Evolutionary conservation across 2,329 filamentous ascomycete genomes (phyloP).

Genomic region (Exophiala sideris): DNA sequence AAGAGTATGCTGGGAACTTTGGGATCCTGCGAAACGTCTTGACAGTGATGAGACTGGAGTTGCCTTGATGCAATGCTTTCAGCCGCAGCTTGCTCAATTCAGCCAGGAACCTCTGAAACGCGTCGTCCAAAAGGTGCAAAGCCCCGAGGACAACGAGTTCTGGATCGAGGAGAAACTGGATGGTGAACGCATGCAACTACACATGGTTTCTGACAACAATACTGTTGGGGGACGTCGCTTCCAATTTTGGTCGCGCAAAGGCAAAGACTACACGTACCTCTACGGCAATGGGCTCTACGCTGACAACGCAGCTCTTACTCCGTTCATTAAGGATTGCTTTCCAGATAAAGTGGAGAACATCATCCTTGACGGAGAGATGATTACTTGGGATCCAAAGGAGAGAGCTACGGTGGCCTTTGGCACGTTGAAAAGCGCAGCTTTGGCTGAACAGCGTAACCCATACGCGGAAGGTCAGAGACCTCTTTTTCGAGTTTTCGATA

Average conservation of each 20-base stretch:
- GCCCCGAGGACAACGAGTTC: conserved; percentile 70
- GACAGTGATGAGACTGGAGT: conserved; percentile 73
- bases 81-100: conserved; percentile 86
- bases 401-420: conserved; percentile 88
- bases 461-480: conserved; percentile 66
- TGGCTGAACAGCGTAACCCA: conserved; percentile 73
- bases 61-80: conserved; percentile 87
- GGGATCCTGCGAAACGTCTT: conserved; percentile 68
- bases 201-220: conserved; percentile 71
- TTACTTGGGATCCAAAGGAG: conserved; percentile 87
- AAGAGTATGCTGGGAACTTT: conserved; percentile 91
- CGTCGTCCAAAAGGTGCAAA: conserved; percentile 65
- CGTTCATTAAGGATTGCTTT: conserved; percentile 76
- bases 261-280: conserved; percentile 92
- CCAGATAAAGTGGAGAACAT: conserved; percentile 73
- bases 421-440: conserved; percentile 84
- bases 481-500: conserved; percentile 83
- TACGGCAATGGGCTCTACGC: conserved; percentile 78
- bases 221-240: conserved; percentile 70
- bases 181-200: conserved; percentile 94
- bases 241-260: conserved; percentile 90
- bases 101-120: conserved; percentile 48
- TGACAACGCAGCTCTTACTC: conserved; percentile 71
- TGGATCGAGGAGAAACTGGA: conserved; percentile 99
- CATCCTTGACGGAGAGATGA: conserved; percentile 97